Conservation (phyloP, 1,284 basidiomycete species). For the Ceratobasidium sp. region DNA sequence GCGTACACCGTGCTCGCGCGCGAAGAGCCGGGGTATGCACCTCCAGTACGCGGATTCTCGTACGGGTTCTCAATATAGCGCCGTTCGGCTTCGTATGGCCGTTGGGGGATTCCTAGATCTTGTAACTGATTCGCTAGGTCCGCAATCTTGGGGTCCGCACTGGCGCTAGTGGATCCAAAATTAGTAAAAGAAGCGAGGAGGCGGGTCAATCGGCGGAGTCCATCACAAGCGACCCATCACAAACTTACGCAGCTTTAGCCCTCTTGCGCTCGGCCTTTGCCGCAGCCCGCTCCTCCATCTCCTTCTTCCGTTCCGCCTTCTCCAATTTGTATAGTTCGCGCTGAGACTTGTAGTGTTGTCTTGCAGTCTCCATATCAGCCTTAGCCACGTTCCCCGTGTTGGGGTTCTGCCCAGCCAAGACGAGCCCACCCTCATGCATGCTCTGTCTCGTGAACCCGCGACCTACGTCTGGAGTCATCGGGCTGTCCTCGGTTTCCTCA, state of each 20-base stretch:
- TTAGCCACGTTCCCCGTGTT: background rate
- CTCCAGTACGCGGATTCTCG: constrained; percentile 24
- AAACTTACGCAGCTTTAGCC: constrained; percentile 38
- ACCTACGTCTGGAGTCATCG: constrained; percentile 29
- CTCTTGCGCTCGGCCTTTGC: constrained; percentile 32
- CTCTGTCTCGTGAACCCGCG: constrained; percentile 20
- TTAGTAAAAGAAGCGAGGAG: background rate
- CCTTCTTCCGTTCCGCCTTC: constrained; percentile 40
- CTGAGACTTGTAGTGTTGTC: constrained; percentile 39
- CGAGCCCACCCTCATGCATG: constrained; percentile 27
- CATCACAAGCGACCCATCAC: background rate
- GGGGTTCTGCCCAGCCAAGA: constrained; percentile 17
- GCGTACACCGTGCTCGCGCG: constrained; percentile 32
- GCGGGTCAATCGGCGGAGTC: background rate
- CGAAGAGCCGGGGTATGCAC: background rate
- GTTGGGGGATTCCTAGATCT: constrained; percentile 10
- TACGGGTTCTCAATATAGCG: constrained; percentile 23
- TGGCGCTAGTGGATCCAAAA: constrained; percentile 10
- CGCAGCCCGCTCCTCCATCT: constrained; percentile 37
- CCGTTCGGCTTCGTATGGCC: constrained; percentile 36
- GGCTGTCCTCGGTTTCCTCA: constrained; percentile 36
- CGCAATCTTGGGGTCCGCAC: constrained; percentile 30
- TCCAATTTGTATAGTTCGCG: constrained; percentile 36
- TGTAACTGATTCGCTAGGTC: constrained; percentile 26
- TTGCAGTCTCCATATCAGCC: constrained; percentile 37